Evolutionary conservation across 2,329 filamentous ascomycete species (phyloP).

Genomic region (Thelonectria olida): DNA sequence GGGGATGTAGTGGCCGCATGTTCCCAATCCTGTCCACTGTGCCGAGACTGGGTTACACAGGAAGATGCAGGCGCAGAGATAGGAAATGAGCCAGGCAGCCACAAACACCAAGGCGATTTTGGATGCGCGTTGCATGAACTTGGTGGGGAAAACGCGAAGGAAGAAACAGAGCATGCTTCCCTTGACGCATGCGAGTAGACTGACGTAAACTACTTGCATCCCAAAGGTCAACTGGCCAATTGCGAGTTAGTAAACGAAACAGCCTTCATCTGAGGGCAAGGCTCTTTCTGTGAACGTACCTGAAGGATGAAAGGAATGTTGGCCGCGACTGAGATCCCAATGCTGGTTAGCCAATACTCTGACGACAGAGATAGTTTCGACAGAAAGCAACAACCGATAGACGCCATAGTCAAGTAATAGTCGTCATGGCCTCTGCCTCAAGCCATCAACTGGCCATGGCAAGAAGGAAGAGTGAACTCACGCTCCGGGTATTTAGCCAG

Average conservation of each 20-base stretch:
- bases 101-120: conserved; percentile 48
- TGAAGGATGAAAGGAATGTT: conserved; percentile 41
- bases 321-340: conserved; percentile 19
- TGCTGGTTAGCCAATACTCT: neutral
- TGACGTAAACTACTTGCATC: conserved; percentile 40
- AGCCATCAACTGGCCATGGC: no score
- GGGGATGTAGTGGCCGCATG: conserved; percentile 46
- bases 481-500: conserved; percentile 27
- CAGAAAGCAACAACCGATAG: no score
- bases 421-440: no score
- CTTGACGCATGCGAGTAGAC: conserved; percentile 37
- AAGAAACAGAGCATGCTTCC: conserved; percentile 41
- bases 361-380: no score
- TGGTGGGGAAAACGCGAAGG: conserved; percentile 39
- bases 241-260: neutral
- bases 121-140: conserved; percentile 39
- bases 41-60: conserved; percentile 56
- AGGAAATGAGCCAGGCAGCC: conserved; percentile 53
- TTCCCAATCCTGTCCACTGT: conserved; percentile 50
- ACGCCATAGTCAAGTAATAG: neutral
- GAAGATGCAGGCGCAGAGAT: conserved; percentile 53
- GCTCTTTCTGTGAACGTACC: conserved; percentile 24
- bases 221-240: conserved; percentile 34
- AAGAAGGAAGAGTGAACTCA: conserved; percentile 17
- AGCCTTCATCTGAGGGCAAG: no score